Evolutionary conservation across 2,329 filamentous ascomycete species (phyloP), one percentile per base, ranked within the genome.

Genomic region (Arthrobotrys conoides): DNA sequence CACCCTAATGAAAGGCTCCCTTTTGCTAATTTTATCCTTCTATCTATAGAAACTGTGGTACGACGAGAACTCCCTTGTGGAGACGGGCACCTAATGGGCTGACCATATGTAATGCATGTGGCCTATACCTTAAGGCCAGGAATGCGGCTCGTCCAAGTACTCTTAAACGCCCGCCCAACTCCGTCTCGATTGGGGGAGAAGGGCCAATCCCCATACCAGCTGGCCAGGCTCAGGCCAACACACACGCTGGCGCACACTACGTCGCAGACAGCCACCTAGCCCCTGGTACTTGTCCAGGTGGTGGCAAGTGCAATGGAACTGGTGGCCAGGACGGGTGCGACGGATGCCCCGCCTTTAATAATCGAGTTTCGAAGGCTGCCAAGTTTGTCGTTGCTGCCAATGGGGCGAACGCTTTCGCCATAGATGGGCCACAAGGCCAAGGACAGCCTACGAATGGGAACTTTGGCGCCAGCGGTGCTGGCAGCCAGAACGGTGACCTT

Each of bases 51-150:
- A 99, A 99, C 85, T 99, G 96, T 84, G 92, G 91, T 73, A 98
- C 96, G 16, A 97, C 94, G 66, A 91, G 92, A 84, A 99, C 96
- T 57, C 96, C 96, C 24, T 86, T 99, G 44, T 99, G 96, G 96
- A 90, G 96, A 83, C 90, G 96, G 83, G 97, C 95, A 16, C 95
- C 95, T 0, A 91, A 94, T 82, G 96, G 96, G 33, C 92, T 93
- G 69, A 97, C 94, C 30, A 98, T 99, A 77, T 99, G 96, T 86
- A 99, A 99, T 85, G 96, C 96, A 5, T 99, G 96, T 83, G 96
- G 96, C 49, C 88, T 99, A 16, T 99, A 99, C 84, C 87, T 93
- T 80, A 98, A 98, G 84, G 94, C 95, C 9, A 90, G 96, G 81
- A 98, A 98, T 83, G 92, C 95, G 80, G 90, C 93, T 82, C 90